phyloP scores from a whole-genome alignment of 2,329 filamentous ascomycete genomes.

The Endoconidiophora polonica region DNA sequence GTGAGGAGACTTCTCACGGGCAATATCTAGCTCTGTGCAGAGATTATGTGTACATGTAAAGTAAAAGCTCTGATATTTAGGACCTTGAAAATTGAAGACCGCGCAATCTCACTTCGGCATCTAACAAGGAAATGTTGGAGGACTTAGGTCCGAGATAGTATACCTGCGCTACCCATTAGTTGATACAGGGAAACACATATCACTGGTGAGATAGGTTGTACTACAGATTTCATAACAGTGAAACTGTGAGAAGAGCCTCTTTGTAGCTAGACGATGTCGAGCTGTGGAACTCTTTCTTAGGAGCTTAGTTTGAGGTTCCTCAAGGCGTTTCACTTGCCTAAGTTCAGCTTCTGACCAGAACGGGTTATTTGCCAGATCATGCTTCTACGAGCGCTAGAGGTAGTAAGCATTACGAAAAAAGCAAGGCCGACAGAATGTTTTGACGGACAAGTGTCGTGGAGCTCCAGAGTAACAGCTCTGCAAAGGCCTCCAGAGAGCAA shows the following conservation, averaged over 20 bases:
- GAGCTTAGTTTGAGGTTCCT: conserved; percentile 19
- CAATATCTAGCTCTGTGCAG: conserved; percentile 17
- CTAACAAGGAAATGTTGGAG: conserved; percentile 18
- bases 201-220: not conserved
- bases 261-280: conserved; percentile 26
- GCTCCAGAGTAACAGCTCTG: conserved; percentile 26
- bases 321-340: conserved; percentile 19
- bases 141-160: conserved; percentile 3
- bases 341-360: conserved; percentile 18
- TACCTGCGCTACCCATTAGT: not conserved
- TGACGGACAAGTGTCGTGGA: conserved; percentile 22
- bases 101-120: conserved; percentile 26
- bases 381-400: conserved; percentile 16
- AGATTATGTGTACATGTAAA: conserved; percentile 29
- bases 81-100: conserved; percentile 24
- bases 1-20: conserved; percentile 20
- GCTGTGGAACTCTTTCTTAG: conserved; percentile 20
- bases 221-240: conserved; percentile 15
- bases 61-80: conserved; percentile 25
- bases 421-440: conserved; percentile 23
- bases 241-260: conserved; percentile 27
- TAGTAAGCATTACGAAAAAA: conserved; percentile 28
- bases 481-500: conserved; percentile 25
- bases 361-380: not conserved
- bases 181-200: not conserved